Evolutionary conservation across 1,284 basidiomycete species (phyloP).

Genomic region (Phellinidium pouzarii): DNA sequence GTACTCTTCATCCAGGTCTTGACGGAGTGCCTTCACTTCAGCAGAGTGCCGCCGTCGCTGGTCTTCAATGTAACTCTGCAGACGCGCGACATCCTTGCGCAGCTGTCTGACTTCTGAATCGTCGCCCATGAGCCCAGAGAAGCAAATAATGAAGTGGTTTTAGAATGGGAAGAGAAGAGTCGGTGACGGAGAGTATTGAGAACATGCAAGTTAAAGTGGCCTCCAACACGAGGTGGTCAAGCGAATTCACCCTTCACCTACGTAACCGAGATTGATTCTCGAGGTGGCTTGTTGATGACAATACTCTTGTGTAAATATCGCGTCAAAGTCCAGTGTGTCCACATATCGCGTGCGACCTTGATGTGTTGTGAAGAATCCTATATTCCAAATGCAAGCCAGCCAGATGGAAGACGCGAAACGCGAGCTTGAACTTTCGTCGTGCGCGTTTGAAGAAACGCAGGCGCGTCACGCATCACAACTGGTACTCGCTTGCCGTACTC

Average conservation of each 20-base stretch:
- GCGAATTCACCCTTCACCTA: constrained; percentile 9
- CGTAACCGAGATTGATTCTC: constrained; percentile 6
- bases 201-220: neutral
- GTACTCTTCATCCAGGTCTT: constrained; percentile 9
- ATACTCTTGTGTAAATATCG: neutral
- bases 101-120: constrained; percentile 10
- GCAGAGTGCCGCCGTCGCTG: constrained; percentile 6
- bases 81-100: constrained; percentile 8
- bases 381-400: too few relatives aligned
- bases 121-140: constrained; percentile 1
- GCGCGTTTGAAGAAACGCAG: too few relatives aligned
- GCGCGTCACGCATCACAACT: too few relatives aligned
- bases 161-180: neutral
- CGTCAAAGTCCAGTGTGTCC: neutral
- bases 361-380: too few relatives aligned
- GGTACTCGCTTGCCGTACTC: too few relatives aligned
- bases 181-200: neutral
- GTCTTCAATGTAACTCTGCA: constrained; percentile 10
- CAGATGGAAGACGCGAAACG: too few relatives aligned
- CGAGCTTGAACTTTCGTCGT: too few relatives aligned
- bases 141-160: neutral
- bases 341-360: too few relatives aligned
- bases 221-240: constrained; percentile 10
- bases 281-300: neutral
- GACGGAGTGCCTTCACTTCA: constrained; percentile 1